These are phyloP conservation scores for Martiniozyma abietophila DNA, from an alignment of 805 yeast species.

Conservation along the genomic window DNA sequence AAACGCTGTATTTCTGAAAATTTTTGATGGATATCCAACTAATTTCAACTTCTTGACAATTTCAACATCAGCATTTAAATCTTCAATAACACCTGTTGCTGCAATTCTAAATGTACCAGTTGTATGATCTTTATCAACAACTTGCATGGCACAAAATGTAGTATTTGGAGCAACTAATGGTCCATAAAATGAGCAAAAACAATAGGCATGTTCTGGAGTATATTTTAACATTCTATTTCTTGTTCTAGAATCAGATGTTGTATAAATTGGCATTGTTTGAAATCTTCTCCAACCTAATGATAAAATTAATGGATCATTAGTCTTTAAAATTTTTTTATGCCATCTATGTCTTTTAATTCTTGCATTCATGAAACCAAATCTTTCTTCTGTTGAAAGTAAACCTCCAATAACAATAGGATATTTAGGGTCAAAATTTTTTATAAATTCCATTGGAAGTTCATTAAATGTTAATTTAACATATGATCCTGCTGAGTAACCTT, in stretches of 20 bases:
- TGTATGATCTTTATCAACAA: slow-evolving; percentile 74
- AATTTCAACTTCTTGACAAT: slow-evolving; percentile 92
- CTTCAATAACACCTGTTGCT: slow-evolving; percentile 94
- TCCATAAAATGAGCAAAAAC: slow-evolving; percentile 93
- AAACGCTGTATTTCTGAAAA: slow-evolving; percentile 93
- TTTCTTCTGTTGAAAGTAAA: slow-evolving; percentile 76
- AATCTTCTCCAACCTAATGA: slow-evolving; percentile 98
- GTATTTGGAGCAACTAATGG: slow-evolving; percentile 97
- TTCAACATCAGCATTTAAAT: slow-evolving; percentile 80
- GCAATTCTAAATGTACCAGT: slow-evolving; percentile 90
- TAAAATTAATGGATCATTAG: slow-evolving; percentile 89
- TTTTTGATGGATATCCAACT: slow-evolving; percentile 90
- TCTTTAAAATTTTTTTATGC: slow-evolving; percentile 92
- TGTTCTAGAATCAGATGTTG: slow-evolving; percentile 95
- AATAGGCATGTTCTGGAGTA: slow-evolving; percentile 96
- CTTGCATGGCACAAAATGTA: slow-evolving; percentile 91
- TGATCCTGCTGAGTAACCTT: slow-evolving; percentile 89
- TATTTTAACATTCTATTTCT: slow-evolving; percentile 96
- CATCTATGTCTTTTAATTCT: slow-evolving; percentile 97
- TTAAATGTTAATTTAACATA: slow-evolving; percentile 87
- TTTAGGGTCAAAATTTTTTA: slow-evolving; percentile 75
- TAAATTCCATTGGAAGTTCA: slow-evolving; percentile 78
- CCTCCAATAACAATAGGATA: slow-evolving; percentile 91
- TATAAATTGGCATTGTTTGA: slow-evolving; percentile 91
- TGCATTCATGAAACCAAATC: slow-evolving; percentile 88